Evolutionary conservation across 345 rosid genomes (phyloP), one percentile per base, ranked within the genome.

Genomic region (Linum trigynum): DNA sequence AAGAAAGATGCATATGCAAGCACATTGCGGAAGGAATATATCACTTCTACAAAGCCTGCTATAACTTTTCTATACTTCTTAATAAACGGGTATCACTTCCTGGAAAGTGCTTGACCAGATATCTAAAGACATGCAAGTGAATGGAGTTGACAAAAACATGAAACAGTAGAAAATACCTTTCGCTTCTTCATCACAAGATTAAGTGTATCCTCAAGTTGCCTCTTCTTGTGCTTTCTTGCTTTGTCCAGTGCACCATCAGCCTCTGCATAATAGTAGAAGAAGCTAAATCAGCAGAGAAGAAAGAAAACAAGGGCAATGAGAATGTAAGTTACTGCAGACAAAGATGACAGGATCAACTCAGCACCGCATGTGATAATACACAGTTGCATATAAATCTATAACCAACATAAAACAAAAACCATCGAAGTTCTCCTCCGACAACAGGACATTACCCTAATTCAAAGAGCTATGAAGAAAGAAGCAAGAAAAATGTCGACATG

Each of bases 181-280:
- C 92, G 84, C 77, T 94, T 94, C 81, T 94, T 94, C 59, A 86
- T 36, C 37, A 94, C 96, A 82, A 88, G 95, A 68, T 84, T 78
- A 16, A 88, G 87, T 60, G 99, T 90, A 82, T 94, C 99, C 85
- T 94, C 97, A 60, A 94, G 97, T 76, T 90, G 99, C 65, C 99
- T 85, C 88, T 90, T 94, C 75, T 86, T 90, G 80, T 94, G 99
- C 80, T 94, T 94, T 75, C 99, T 90, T 41, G 99, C 99, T 84
- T 94, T 94, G 81, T 94, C 99, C 73, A 94, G 72, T 55, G 99
- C 97, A 76, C 99, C 99, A 80, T 94, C 99, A 68, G 99, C 96
- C 85, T 90, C 99, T 94, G 77, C 73, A 82, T 35, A 65, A 23
- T 32, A 57, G 10, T 0, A 63, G 56, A 66, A 43, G 53, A 16